A percentile compares a stretch with the other conserved stretches of the same genome.
Conservation (phyloP, 2,329 filamentous ascomycete species). For the Aspergillus aculeatus region DNA sequence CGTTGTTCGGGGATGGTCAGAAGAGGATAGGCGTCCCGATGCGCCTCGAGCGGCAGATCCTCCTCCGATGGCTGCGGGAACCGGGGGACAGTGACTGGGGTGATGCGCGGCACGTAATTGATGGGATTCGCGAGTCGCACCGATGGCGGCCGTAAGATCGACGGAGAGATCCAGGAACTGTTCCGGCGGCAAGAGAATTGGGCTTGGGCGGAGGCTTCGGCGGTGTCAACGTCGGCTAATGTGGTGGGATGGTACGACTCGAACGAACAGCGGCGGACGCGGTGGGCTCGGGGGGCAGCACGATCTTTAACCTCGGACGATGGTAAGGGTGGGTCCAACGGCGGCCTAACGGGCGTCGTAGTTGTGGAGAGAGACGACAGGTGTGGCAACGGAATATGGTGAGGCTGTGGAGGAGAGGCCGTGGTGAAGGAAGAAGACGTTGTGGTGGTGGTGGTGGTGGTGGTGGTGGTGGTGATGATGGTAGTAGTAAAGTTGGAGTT, state of each 20-base stretch:
- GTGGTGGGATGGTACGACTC: slow-evolving; percentile 15
- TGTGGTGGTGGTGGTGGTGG: slow-evolving; percentile 9
- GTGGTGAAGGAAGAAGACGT: slow-evolving; percentile 12
- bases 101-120: slow-evolving; percentile 58
- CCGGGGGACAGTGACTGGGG: slow-evolving; percentile 46
- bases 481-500: not conserved
- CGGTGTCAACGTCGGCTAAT: slow-evolving; percentile 13
- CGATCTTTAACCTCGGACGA: slow-evolving; percentile 40
- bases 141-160: slow-evolving; percentile 39
- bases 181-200: slow-evolving; percentile 14
- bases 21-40: slow-evolving; percentile 55
- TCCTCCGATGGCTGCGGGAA: slow-evolving; percentile 33
- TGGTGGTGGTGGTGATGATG: too few relatives aligned
- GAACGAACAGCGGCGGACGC: slow-evolving; percentile 16
- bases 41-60: slow-evolving; percentile 32
- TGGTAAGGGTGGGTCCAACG: slow-evolving; percentile 30
- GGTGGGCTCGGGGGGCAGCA: slow-evolving; percentile 16
- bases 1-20: slow-evolving; percentile 58
- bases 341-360: slow-evolving; percentile 26
- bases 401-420: slow-evolving; percentile 12
- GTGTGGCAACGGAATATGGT: slow-evolving; percentile 6
- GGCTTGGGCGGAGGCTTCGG: slow-evolving; percentile 9
- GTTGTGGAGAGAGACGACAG: slow-evolving; percentile 19
- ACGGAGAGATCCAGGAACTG: slow-evolving; percentile 17
- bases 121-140: slow-evolving; percentile 61